Evolutionary conservation across 202 grass and related monocot species (phyloP), one percentile per base, ranked within the genome.

Genomic region (Miscanthus sacchariflorus): DNA sequence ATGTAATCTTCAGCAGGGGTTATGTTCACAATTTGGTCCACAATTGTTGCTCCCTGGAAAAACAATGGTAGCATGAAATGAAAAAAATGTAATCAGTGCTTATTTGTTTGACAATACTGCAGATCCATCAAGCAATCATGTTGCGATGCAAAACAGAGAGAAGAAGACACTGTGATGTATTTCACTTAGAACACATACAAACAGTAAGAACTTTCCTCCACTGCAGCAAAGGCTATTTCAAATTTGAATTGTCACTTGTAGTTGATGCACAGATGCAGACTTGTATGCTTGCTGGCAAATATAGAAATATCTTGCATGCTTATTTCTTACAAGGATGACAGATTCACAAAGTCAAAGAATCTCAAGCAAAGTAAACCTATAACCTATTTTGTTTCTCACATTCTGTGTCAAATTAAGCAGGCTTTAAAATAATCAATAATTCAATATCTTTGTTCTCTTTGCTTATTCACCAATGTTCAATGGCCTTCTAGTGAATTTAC

Each of bases 21-120:
- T 91, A 98, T 95, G 81, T 92, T 92, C 9, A 94, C 93, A 70
- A 98, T 87, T 90, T 77, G 92, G 45, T 98, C 96, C 77, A 96
- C 96, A 87, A 96, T 96, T 75, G 96, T 98, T 70, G 96, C 96
- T 84, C 93, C 96, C 96, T 98, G 90, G 70, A 86, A 35, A 88
- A 81, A 8, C n/a, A 30, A 81, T 35, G 36, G 68, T 13, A 80
- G 11, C 44, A 43, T 76, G 44, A 75, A 91, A 4, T 3, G 33
- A 36, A 17, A 78, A 1, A n/a, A 19, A 35, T 78, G 49, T 68
- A 24, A 50, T 52, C 38, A 52, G 85, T 11, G 33, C 15, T 39
- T 77, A 1, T 42, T 56, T 61, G 9, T 24, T 83, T 79, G 69
- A 12, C 38, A 48, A 56, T 68, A 33, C 21, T 68, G 36, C 45